Evolutionary conservation across 176 grass and related monocot species (phyloP), one percentile per base, ranked within the genome.

Genomic region (Rhynchospora tenuis): DNA sequence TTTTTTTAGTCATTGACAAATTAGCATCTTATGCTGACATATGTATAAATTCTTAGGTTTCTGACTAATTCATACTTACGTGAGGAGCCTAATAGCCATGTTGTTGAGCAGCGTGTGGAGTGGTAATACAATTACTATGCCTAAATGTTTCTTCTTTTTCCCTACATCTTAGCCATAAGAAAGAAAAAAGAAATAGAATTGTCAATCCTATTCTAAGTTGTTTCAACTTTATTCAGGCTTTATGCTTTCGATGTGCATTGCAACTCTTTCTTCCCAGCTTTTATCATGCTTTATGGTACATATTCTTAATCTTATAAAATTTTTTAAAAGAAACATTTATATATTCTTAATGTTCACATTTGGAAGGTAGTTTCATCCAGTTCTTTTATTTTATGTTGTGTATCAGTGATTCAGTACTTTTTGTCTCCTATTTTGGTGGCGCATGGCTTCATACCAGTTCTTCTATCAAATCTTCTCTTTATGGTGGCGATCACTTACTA

Each of bases 201-300:
- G n/a, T n/a, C n/a, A n/a, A n/a, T 51, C 57, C 7, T 31, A 46
- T 48, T 19, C 14, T 79, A 23, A 38, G 59, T 65, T 58, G 22
- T 69, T 38, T 87, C 4, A 16, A 54, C 63, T 78, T 69, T 78
- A 5, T 77, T 15, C 88, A 98, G 96, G 96, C 86, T 98, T 1
- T 98, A 98, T 90, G 91, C 96, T 78, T 95, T 98, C 69, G 96
- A 98, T 88, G 96, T 95, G 83, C 96, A 98, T 74, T 98, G 93
- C 86, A 98, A 95, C 85, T 98, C 96, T 6, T 98, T 98, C 89
- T 98, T 98, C 88, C 96, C 96, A 84, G 87, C 85, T 74, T 95
- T 98, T 62, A 85, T 98, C 76, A 85, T 98, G 79, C 93, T 98
- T 77, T 95, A 95, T 56, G 96, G 96, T 98, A 98, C 20, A 13